Evolutionary conservation across 2,329 filamentous ascomycete species (phyloP).

Genomic region (Aspergillus neotritici): DNA sequence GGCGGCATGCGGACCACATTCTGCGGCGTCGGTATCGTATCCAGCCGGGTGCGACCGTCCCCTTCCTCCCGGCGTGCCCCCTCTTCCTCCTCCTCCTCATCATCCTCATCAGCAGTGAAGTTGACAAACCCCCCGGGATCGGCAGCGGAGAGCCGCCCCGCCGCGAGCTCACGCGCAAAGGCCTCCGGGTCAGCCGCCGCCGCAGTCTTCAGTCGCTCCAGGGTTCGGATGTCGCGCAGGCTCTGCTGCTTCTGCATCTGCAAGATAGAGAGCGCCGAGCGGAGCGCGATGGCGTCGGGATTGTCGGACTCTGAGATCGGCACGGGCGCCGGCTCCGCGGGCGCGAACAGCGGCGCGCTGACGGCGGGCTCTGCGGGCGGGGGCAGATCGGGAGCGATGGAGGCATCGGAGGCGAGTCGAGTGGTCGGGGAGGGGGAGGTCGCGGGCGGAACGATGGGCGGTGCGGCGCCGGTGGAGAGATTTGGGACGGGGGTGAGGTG

Average conservation of each 20-base stretch:
- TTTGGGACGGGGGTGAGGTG: slow-evolving; percentile 27
- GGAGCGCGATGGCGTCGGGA: slow-evolving; percentile 80
- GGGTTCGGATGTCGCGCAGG: slow-evolving; percentile 63
- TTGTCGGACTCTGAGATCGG: slow-evolving; percentile 53
- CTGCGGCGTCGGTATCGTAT: slow-evolving; percentile 67
- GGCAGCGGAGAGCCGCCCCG: slow-evolving; percentile 52
- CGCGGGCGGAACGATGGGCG: slow-evolving; percentile 29
- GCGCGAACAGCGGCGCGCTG: slow-evolving; percentile 15
- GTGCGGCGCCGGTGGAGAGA: slow-evolving; percentile 15
- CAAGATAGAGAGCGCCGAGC: slow-evolving; percentile 76
- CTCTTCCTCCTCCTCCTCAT: slow-evolving; percentile 26
- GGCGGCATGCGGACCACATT: slow-evolving; percentile 79
- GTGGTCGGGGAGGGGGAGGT: slow-evolving; percentile 26
- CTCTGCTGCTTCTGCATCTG: slow-evolving; percentile 80
- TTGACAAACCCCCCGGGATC: slow-evolving; percentile 30
- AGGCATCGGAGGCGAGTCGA: slow-evolving; percentile 1
- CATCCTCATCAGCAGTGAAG: slow-evolving; percentile 33
- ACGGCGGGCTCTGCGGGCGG: slow-evolving; percentile 19
- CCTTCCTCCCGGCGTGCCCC: slow-evolving; percentile 12
- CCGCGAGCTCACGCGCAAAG: slow-evolving; percentile 63
- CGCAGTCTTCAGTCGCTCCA: slow-evolving; percentile 64
- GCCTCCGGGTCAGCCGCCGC: slow-evolving; percentile 65
- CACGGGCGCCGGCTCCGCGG: slow-evolving; percentile 34
- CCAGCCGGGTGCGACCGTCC: slow-evolving; percentile 43
- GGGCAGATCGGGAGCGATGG: slow-evolving; percentile 5